A percentile compares a stretch with the other conserved stretches of the same genome.
phyloP scores from a whole-genome alignment of 306 rosid genomes.

The Sicyos baderoa region DNA sequence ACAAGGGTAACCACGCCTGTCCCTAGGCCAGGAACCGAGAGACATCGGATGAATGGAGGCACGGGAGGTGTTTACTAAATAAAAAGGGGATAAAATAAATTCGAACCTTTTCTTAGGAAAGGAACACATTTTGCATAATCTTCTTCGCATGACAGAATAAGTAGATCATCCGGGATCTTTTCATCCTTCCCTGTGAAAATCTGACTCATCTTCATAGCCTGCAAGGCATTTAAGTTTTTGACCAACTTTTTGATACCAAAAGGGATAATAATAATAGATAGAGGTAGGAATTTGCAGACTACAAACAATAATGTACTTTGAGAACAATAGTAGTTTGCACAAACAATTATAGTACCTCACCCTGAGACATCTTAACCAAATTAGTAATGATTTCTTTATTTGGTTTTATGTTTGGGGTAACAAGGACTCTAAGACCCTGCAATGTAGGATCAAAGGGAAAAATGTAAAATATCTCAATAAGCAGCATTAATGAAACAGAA shows the following conservation, averaged over 20 bases:
- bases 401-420: constrained; percentile 75
- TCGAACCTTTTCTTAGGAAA: constrained; percentile 72
- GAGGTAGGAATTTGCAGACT: neutral
- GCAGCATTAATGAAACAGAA: constrained; percentile 1
- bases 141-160: constrained; percentile 84
- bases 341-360: constrained; percentile 44
- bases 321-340: neutral
- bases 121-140: constrained; percentile 67
- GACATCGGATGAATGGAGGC: too few relatives aligned
- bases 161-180: constrained; percentile 50
- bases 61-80: too few relatives aligned
- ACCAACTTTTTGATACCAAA: constrained; percentile 11
- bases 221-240: neutral
- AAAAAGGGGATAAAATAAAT: neutral
- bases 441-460: constrained; percentile 23
- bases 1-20: too few relatives aligned
- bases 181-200: constrained; percentile 43
- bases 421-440: constrained; percentile 72
- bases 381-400: constrained; percentile 57
- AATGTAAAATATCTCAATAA: constrained; percentile 5
- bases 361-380: constrained; percentile 64
- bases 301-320: neutral
- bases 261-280: neutral
- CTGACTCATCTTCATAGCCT: constrained; percentile 67
- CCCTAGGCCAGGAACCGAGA: too few relatives aligned